Conservation (phyloP, 192 early-diverging fungal species). For the Entomortierella chlamydospora region DNA sequence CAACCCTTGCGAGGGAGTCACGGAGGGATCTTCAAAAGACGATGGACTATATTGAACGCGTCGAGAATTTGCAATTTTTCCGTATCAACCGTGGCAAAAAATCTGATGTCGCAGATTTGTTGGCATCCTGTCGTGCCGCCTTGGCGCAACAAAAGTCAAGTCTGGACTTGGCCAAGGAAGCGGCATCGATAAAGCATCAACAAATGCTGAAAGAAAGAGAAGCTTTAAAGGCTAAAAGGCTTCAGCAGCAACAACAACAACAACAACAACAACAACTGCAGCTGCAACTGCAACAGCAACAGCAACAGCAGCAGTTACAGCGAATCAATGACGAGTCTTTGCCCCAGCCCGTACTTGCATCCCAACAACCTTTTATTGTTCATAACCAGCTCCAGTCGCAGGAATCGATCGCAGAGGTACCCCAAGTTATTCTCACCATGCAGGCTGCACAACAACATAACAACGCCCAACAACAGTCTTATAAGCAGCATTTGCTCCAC, state of each 20-base stretch:
- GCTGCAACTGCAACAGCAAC: slow-evolving; percentile 3
- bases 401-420: not conserved
- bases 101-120: slow-evolving; percentile 39
- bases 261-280: slow-evolving; percentile 6
- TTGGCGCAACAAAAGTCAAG: slow-evolving; percentile 47
- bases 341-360: slow-evolving; percentile 22
- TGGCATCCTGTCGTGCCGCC: slow-evolving; percentile 45
- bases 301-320: not conserved
- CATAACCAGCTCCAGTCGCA: not conserved
- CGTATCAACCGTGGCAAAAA: slow-evolving; percentile 46
- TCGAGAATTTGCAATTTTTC: slow-evolving; percentile 49
- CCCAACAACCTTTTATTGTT: not conserved
- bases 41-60: slow-evolving; percentile 48
- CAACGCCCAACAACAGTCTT: slow-evolving; percentile 22
- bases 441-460: slow-evolving; percentile 26
- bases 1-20: slow-evolving; percentile 35
- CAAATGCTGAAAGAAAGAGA: slow-evolving; percentile 32
- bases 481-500: slow-evolving; percentile 23
- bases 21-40: slow-evolving; percentile 45
- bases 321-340: not conserved
- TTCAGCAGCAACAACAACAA: not conserved
- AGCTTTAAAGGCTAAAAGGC: slow-evolving; percentile 10
- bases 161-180: slow-evolving; percentile 49
- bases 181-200: slow-evolving; percentile 36
- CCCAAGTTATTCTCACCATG: slow-evolving; percentile 30